These are phyloP conservation scores for Cordyceps tenuipes DNA, from an alignment of 2,329 filamentous ascomycete genomes.

Conservation along the genomic window DNA sequence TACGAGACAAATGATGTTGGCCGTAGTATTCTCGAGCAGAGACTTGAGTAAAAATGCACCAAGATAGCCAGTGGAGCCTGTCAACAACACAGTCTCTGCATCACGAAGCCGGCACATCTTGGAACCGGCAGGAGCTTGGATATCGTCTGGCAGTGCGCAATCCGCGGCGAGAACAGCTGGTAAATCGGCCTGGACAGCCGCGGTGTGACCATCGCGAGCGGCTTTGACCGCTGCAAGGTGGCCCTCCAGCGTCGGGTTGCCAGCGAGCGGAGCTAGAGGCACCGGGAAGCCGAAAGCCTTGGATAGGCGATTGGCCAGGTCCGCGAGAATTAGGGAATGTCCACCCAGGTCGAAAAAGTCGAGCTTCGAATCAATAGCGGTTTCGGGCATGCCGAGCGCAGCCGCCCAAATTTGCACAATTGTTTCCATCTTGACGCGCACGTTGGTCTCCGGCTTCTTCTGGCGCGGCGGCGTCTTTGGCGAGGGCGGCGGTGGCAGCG, in stretches of 20 bases:
- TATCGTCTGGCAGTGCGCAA: conserved; percentile 59
- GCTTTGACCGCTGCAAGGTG: conserved; percentile 64
- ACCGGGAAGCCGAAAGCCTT: conserved; percentile 65
- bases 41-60: conserved; percentile 66
- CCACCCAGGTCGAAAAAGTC: conserved; percentile 78
- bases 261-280: conserved; percentile 61
- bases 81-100: conserved; percentile 62
- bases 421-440: conserved; percentile 56
- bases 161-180: conserved; percentile 62
- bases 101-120: conserved; percentile 52
- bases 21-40: conserved; percentile 58
- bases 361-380: conserved; percentile 58
- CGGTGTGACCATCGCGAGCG: conserved; percentile 63
- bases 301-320: conserved; percentile 62
- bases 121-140: conserved; percentile 42
- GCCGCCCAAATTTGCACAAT: conserved; percentile 66
- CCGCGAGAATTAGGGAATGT: conserved; percentile 69
- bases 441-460: conserved; percentile 43
- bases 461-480: conserved; percentile 35
- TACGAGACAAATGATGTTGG: conserved; percentile 64
- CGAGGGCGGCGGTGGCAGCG: conserved; percentile 56
- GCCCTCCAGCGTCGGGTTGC: conserved; percentile 62
- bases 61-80: conserved; percentile 68
- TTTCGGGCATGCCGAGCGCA: conserved; percentile 55
- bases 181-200: conserved; percentile 66